Base-by-base conservation (phyloP, 148 eudicot genomes). In the Fagopyrum homotropicum region DNA sequence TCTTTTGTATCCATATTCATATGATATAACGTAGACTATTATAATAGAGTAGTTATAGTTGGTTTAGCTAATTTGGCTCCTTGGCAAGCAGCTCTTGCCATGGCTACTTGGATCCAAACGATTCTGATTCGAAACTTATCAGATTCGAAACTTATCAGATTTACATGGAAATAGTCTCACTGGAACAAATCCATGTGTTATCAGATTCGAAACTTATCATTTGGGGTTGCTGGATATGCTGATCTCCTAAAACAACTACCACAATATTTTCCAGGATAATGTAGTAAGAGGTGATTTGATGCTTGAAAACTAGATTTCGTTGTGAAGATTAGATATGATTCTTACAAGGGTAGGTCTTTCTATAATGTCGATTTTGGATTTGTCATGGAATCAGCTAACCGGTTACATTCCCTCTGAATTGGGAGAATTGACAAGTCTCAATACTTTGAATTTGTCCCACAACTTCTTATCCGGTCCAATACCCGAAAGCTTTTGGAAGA, bases 371-470 rank as follows among this genome's bases (percentile, higher is more conserved):
- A 60, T 49, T 4, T 9, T 78, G 8, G 75, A 77, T 73, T 16
- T 78, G 0, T 78, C 80, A 4, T 60, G 76, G 44, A 80, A 80
- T 72, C 44, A 22, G 29, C 7, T 80, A 5, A 12, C 64, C 0
- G 76, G 82, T 6, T n/a, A 45, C 15, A 72, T 80, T 40, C 79
- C 82, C 26, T 64, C 19, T 1, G 78, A 35, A 75, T 29, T 80
- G 2, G 77, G 76, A 1, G 57, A 44, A 9, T 35, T 64, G 12
- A 72, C 19, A 4, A 9, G 29, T 4, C 16, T 76, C 3, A 66
- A 22, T 1, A 19, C 45, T 7, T 45, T 78, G 22, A 78, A 78
- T 8, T 6, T 78, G 43, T 78, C n/a, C 80, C 80, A 78, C 47
- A 74, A 76, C 40, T 35, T 35, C 40, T 35, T 45, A 40, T 14